Evolutionary conservation across 129 eudicot genomes (phyloP).

Genomic region (Artemisia annua): DNA sequence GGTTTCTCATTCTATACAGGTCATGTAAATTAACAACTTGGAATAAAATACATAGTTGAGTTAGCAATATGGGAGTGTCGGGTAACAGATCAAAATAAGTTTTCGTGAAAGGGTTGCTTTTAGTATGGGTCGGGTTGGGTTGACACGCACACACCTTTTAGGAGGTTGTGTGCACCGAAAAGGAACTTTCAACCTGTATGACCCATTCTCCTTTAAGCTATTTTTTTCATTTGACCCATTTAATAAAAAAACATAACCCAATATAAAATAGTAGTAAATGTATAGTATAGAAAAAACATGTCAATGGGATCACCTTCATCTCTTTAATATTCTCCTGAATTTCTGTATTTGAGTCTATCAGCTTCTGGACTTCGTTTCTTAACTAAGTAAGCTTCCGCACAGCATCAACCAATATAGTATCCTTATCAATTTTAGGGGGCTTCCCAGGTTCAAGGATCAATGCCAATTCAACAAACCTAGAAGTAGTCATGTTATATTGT

Average conservation of each 20-base stretch:
- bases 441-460: slow-evolving; percentile 69
- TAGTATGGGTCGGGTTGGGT: too few species aligned
- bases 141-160: too few species aligned
- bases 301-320: slow-evolving; percentile 45
- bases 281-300: neutral
- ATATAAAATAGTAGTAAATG: too few species aligned
- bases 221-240: neutral
- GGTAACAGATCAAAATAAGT: neutral
- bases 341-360: slow-evolving; percentile 58
- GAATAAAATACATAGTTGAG: neutral
- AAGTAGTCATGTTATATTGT: slow-evolving; percentile 5
- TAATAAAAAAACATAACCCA: neutral
- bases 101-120: neutral
- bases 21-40: neutral
- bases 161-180: too few species aligned
- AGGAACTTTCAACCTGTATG: too few species aligned
- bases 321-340: slow-evolving; percentile 79
- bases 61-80: neutral
- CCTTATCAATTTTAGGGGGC: slow-evolving; percentile 64
- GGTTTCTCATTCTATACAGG: slow-evolving; percentile 49
- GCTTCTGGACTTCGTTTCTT: slow-evolving; percentile 59
- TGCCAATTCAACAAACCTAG: slow-evolving; percentile 74
- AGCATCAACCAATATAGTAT: slow-evolving; percentile 78
- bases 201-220: neutral
- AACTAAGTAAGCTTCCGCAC: slow-evolving; percentile 63